Evolutionary conservation across 169 alveolate species (phyloP).

Genomic region (Eimeria praecox): DNA sequence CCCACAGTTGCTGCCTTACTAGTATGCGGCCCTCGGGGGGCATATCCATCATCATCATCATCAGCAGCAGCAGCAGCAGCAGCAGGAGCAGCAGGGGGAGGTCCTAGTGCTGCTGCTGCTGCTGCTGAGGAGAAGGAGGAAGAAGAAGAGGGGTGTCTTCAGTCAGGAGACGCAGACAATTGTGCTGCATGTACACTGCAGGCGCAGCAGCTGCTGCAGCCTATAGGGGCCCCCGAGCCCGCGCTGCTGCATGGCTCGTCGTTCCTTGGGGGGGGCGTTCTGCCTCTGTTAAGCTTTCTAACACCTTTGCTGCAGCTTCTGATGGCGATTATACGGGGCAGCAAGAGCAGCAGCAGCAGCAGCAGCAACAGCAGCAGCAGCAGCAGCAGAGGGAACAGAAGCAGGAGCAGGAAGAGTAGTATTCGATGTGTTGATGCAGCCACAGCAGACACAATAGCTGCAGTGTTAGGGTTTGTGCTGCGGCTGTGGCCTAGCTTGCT

Average conservation of each 20-base stretch:
- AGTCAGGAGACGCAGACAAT: not conserved
- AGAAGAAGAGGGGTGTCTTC: too few species aligned
- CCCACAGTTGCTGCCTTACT: not conserved
- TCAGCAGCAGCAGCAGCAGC: conserved; percentile 21
- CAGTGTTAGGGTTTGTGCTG: conserved; percentile 34
- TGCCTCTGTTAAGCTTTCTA: conserved; percentile 37
- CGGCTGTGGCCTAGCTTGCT: conserved; percentile 79
- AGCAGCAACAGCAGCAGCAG: conserved; percentile 14
- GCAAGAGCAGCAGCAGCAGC: not conserved
- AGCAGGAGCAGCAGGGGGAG: not conserved
- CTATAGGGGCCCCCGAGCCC: conserved; percentile 20
- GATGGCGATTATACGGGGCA: not conserved
- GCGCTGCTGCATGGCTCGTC: conserved; percentile 65
- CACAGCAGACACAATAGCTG: not conserved
- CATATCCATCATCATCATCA: too few species aligned
- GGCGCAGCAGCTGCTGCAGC: conserved; percentile 22
- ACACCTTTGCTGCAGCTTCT: conserved; percentile 60
- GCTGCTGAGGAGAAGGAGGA: conserved; percentile 10
- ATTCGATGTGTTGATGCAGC: not conserved
- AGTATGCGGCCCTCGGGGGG: not conserved
- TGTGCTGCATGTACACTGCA: conserved; percentile 18
- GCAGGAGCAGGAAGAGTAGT: not conserved
- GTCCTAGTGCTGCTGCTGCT: conserved; percentile 8
- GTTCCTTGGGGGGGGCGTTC: conserved; percentile 54
- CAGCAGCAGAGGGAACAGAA: not conserved